Conservation (phyloP, 2,329 filamentous ascomycete genomes). For the Coniella vitis region DNA sequence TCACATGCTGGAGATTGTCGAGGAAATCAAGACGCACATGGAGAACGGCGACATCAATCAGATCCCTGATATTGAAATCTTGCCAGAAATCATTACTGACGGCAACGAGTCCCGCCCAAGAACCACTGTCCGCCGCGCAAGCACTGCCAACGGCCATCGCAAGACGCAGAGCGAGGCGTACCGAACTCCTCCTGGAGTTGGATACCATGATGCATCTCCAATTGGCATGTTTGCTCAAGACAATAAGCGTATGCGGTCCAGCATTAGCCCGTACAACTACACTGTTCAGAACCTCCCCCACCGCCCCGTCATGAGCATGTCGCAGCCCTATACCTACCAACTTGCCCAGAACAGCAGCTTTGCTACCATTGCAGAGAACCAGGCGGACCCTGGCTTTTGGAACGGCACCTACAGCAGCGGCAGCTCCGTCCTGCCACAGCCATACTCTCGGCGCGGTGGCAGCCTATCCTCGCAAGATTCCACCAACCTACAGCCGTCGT, state of each 20-base stretch:
- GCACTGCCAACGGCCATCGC: conserved; percentile 17
- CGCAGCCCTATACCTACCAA: conserved; percentile 5
- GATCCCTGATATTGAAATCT: conserved; percentile 53
- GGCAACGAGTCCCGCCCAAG: conserved; percentile 18
- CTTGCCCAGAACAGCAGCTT: conserved; percentile 19
- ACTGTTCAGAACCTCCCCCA: conserved; percentile 20
- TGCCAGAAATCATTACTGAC: conserved; percentile 45
- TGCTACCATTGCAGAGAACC: conserved; percentile 28
- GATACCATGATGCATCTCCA: conserved; percentile 6
- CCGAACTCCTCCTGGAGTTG: conserved; percentile 19
- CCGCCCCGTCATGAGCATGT: conserved; percentile 19
- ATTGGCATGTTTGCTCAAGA: conserved; percentile 7
- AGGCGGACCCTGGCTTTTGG: conserved; percentile 24
- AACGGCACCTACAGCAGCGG: conserved; percentile 8
- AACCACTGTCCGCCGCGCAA: conserved; percentile 18
- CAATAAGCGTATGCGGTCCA: conserved; percentile 12
- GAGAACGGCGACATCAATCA: conserved; percentile 33
- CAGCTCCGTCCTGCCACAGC: conserved; percentile 17
- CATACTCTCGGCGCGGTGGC: conserved; percentile 10
- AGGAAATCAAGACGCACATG: conserved; percentile 39
- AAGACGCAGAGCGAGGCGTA: conserved; percentile 17
- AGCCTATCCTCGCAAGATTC: not conserved
- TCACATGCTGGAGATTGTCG: conserved; percentile 41
- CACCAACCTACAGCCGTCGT: conserved; percentile 7
- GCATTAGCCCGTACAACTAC: conserved; percentile 9